Base-by-base conservation (phyloP, 495 filamentous ascomycete species). In the Trichoderma orchidacearum region DNA sequence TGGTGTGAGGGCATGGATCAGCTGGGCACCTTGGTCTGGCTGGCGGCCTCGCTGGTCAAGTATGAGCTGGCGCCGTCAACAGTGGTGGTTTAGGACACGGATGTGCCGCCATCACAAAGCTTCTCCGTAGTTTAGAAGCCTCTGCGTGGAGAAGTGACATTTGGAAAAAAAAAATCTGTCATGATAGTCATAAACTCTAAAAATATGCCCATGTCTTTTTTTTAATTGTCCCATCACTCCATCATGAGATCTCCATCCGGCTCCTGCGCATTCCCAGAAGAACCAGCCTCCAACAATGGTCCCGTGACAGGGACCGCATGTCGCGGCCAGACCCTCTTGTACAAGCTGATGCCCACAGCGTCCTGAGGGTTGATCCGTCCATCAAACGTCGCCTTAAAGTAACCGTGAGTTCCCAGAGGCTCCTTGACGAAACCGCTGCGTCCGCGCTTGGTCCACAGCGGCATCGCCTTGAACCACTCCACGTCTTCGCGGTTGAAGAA, bases 311-410 rank as follows among this genome's bases (percentile, higher is more conserved):
- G 66, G 60, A 65, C 72, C 7, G 90, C 81, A 59, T 71, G 76
- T 55, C 87, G 78, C 17, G 91, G 91, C 82, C 87, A 96, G 41
- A 95, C 85, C 45, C 91, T 75, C 82, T 96, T 96, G 70, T 94
- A 95, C 67, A 96, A 65, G 76, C 86, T 91, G 59, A 97, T 86
- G 32, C 88, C 94, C 35, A 98, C 82, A 5, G 89, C 81, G 68
- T 98, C 93, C 70, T 94, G 86, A 5, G 93, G 90, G 70, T 95
- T 95, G 68, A 97, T 89, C 67, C 84, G 87, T 25, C 85, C 89
- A 70, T 98, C 94, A 74, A 98, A 98, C 21, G 86, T 95, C 5
- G 91, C 92, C 80, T 98, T 98, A 77, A 97, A 97, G 75, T 97
- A 98, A 51, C 93, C 93, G 72, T 98, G 93, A 28, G 93, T 98